A percentile compares a stretch with the other conserved stretches of the same genome.
Evolutionary conservation across 2,329 filamentous ascomycete genomes (phyloP).

Genomic region (Stachybotrys elegans): DNA sequence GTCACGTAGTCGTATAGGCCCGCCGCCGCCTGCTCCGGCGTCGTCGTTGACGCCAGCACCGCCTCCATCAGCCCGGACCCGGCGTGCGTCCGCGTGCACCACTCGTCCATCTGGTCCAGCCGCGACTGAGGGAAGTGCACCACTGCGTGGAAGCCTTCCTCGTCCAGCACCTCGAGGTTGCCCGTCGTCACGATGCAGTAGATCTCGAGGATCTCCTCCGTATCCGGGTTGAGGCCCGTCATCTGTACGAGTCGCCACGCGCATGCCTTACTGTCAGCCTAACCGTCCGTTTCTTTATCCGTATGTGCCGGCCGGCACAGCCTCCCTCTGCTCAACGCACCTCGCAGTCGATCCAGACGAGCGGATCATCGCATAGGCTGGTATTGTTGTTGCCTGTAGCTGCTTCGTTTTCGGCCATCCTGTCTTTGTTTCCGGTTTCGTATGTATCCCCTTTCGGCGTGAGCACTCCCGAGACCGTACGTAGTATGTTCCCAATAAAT

Average conservation of each 20-base stretch:
- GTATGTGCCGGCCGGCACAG: too few relatives aligned
- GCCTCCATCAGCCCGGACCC: slow-evolving; percentile 75
- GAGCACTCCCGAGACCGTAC: too few relatives aligned
- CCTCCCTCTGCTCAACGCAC: slow-evolving; percentile 31
- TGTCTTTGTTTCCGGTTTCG: too few relatives aligned
- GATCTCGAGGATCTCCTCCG: slow-evolving; percentile 84
- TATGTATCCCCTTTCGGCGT: too few relatives aligned
- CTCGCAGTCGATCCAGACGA: slow-evolving; percentile 81
- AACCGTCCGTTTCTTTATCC: too few relatives aligned
- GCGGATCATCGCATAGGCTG: slow-evolving; percentile 57
- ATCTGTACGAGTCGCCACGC: slow-evolving; percentile 66
- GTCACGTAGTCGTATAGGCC: slow-evolving; percentile 75
- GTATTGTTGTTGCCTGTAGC: too few relatives aligned
- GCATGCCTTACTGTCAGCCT: too few relatives aligned
- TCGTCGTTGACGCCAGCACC: slow-evolving; percentile 68
- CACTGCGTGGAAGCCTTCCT: slow-evolving; percentile 71
- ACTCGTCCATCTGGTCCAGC: slow-evolving; percentile 77
- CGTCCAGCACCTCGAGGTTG: slow-evolving; percentile 70
- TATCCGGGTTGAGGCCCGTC: slow-evolving; percentile 67
- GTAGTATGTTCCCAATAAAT: too few relatives aligned
- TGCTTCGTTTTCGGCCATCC: too few relatives aligned
- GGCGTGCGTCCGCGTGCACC: slow-evolving; percentile 80
- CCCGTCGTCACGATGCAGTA: slow-evolving; percentile 87
- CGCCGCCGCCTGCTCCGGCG: slow-evolving; percentile 65
- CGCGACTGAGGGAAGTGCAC: slow-evolving; percentile 67